Evolutionary conservation across 208 protist genomes (phyloP).

Genomic region (Phytomonas francai): DNA sequence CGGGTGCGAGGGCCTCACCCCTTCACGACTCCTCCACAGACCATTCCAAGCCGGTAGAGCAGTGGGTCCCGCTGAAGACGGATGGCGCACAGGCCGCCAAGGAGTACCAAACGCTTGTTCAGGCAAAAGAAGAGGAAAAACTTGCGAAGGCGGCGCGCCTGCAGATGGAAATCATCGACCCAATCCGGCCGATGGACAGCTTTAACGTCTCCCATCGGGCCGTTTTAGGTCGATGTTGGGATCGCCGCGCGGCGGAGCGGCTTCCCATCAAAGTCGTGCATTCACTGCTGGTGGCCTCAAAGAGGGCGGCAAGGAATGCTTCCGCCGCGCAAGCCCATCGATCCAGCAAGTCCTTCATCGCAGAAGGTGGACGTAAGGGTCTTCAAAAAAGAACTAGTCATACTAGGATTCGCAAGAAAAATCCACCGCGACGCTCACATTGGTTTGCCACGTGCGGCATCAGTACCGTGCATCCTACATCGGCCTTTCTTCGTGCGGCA

Average conservation of each 20-base stretch:
- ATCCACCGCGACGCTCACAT: constrained; percentile 35
- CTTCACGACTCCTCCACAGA: too few relatives aligned
- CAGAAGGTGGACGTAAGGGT: too few relatives aligned
- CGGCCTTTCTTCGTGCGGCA: too few relatives aligned
- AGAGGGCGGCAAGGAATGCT: constrained; percentile 10
- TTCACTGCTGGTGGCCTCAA: constrained; percentile 15
- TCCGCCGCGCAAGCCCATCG: background rate
- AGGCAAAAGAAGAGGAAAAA: constrained; percentile 30
- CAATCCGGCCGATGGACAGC: constrained; percentile 42
- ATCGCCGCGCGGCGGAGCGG: constrained; percentile 43
- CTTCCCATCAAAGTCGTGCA: constrained; percentile 30
- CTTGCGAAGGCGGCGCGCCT: constrained; percentile 12
- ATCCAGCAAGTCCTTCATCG: background rate
- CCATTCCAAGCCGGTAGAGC: too few relatives aligned
- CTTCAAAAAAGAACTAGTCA: too few relatives aligned
- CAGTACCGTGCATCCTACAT: constrained; percentile 10
- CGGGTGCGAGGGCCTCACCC: too few relatives aligned
- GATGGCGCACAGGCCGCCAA: constrained; percentile 36
- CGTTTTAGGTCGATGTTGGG: constrained; percentile 71
- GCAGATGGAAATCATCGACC: constrained; percentile 45
- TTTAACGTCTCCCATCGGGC: constrained; percentile 63
- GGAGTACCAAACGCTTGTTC: constrained; percentile 42
- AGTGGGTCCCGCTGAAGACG: constrained; percentile 14
- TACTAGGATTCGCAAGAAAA: too few relatives aligned
- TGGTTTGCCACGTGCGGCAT: constrained; percentile 43